Base-by-base conservation (phyloP, 73 alveolate species). In the Tetrahymena borealis region DNA sequence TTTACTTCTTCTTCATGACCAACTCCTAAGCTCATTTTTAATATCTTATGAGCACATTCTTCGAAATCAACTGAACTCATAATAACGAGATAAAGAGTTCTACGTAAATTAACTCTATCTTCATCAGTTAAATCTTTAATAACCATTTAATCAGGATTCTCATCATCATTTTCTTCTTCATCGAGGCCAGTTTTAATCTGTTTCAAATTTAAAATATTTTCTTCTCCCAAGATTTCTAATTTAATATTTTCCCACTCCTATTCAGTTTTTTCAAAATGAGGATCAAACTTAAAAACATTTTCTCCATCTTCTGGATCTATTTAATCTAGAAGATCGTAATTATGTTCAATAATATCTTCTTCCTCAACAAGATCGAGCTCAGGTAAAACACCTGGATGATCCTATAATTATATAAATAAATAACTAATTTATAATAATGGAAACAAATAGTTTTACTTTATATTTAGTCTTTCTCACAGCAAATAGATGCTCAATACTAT, bases 331-430 rank as follows among this genome's bases (percentile, higher is more conserved):
- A 95, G 40, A 38, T 95, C 98, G 33, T 97, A 94, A 91, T 98
- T 98, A 94, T 99, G 99, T 11, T 99, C 99, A 78, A 98, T 98
- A 85, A 96, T 96, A 95, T 99, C 99, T 41, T 98, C 99, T 90
- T 99, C 99, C 90, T 98, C 99, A 3, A 99, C 99, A 90, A 99
- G 96, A 95, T 99, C 99, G 10, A 99, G 97, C 91, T 99, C 99
- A 85, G 99, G 99, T 39, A 98, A 93, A 7, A 99, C 99, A 91
- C 99, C 99, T 39, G 99, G 99, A 92, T 96, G 98, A 93, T 96
- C 98, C 36, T 79, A n/a, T n/a, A n/a, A n/a, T n/a, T 60, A 24
- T 1, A n/a, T 79, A 2, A 16, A 37, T n/a, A 16, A 79, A 12
- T 79, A 36, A 31, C 78, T 37, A 13, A 2, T 37, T 15, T 0